Percentiles rank a stretch among this genome's conserved stretches.
Conservation (phyloP, 2,329 filamentous ascomycete species). For the Trichoderma atrobrunneum region DNA sequence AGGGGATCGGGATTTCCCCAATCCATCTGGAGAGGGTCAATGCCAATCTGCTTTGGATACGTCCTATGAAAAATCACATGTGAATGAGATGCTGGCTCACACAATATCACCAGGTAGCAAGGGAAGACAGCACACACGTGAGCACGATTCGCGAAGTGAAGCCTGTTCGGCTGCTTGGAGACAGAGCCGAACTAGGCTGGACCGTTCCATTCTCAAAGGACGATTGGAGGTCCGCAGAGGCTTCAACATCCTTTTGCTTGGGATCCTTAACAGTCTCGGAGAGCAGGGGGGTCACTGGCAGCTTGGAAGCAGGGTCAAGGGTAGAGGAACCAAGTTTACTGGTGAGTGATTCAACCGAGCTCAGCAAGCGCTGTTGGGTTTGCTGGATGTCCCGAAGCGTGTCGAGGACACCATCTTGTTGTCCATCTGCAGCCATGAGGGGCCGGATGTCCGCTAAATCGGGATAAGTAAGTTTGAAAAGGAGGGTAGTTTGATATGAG, state of each 20-base stretch:
- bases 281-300: background rate
- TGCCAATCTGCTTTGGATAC: constrained; percentile 90
- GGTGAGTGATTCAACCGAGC: constrained; percentile 40
- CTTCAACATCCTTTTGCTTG: background rate
- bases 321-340: constrained; percentile 28
- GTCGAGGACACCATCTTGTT: constrained; percentile 28
- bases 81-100: background rate
- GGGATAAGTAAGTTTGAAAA: constrained; percentile 1
- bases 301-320: constrained; percentile 15
- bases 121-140: constrained; percentile 40
- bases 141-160: constrained; percentile 56
- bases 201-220: constrained; percentile 2
- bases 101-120: background rate
- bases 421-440: constrained; percentile 27
- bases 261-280: background rate
- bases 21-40: constrained; percentile 82
- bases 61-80: constrained; percentile 48
- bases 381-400: constrained; percentile 42
- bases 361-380: constrained; percentile 41
- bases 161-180: constrained; percentile 40
- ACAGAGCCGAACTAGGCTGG: constrained; percentile 22
- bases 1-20: constrained; percentile 79
- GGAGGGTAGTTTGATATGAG: background rate
- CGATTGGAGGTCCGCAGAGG: background rate
- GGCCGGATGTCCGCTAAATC: background rate